Evolutionary conservation across 2,329 filamentous ascomycete genomes (phyloP), one percentile per base, ranked within the genome.

Genomic region (Chaetomium sp.): DNA sequence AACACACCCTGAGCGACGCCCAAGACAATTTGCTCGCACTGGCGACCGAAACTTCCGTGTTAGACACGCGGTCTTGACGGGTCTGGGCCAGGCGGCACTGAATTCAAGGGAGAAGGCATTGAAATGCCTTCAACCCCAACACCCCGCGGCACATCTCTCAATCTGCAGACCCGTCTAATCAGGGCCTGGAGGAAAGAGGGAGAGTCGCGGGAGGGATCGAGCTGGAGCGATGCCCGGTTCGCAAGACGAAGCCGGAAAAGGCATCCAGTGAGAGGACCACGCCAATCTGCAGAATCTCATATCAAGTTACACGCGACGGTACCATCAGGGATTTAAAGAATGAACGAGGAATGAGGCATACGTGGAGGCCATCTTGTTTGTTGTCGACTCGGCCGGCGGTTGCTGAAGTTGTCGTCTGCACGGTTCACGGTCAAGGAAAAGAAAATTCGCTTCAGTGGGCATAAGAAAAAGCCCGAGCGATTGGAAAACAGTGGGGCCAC

Each of bases 241-340:
- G 19, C 19, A 27, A 65, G 53, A 65, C 61, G 67, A 67, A 67
- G 66, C 66, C 72, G 73, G 74, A 72, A 75, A 64, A 62, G 65
- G 64, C 64, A 72, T 80, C 85, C 85, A 90, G 87, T 85, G 83
- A 89, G 84, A 87, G 85, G 85, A 89, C 87, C 80, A 82, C 83
- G 81, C 88, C 86, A 89, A 89, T 87, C 85, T 83, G 76, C 77
- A 75, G 76, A 71, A 70, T 66, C 70, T 76, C 60, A 57, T 27
- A 27, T 63, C 47, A 59, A 60, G 57, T 43, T 57, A 61, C 58
- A 62, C 64, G 50, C 64, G 60, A 62, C 64, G 60, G 61, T 63
- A 65, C 64, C 63, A 63, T 57, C 52, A 56, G 19, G 48, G 12
- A 43, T 44, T 60, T 35, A 63, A 53, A 55, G 56, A 52, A 49